Evolutionary conservation across 768 basidiomycete genomes (phyloP), one percentile per base, ranked within the genome.

Genomic region (Agrocybe chaxingu): DNA sequence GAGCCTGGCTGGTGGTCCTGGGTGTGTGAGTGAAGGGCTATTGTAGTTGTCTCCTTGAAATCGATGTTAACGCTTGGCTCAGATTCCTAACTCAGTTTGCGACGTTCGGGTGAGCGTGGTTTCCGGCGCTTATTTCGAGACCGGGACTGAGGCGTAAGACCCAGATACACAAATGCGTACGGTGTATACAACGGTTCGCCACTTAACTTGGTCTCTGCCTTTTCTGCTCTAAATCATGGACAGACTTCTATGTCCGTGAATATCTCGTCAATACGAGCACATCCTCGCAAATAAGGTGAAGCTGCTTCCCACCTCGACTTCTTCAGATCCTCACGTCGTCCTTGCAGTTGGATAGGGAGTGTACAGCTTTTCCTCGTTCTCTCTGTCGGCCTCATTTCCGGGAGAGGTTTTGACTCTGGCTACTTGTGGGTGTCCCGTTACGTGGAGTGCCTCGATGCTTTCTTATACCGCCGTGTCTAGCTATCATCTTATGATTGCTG

Each of bases 401-500:
- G 63, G n/a, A 52, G 57, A 29, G 61, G 59, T 3, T 65, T 65
- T 35, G 63, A 65, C 37, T 60, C 63, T 4, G 63, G 63, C 11
- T 56, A 65, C 46, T 65, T 65, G 63, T 62, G 53, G 42, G 60
- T 50, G 8, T n/a, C 8, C 9, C 18, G 8, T 34, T 24, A 16
- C 19, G 3, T 1, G 37, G 19, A 12, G 30, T 30, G 24, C 46
- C 37, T 48, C 39, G 39, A 8, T n/a, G 42, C 48, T 37, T 50
- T 52, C 40, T 16, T 39, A 30, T 39, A 45, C 3, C 19, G n/a
- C 42, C n/a, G 33, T 29, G 10, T 48, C 16, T 49, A 77, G 77
- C 54, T 73, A 76, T 50, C 63, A 69, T 38, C 51, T 80, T 11
- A 68, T 80, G 53, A 71, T 76, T 8, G 66, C 64, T 31, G 80